Evolutionary conservation across 768 basidiomycete species (phyloP).

Genomic region (Tylopilus vinaceipallidus): DNA sequence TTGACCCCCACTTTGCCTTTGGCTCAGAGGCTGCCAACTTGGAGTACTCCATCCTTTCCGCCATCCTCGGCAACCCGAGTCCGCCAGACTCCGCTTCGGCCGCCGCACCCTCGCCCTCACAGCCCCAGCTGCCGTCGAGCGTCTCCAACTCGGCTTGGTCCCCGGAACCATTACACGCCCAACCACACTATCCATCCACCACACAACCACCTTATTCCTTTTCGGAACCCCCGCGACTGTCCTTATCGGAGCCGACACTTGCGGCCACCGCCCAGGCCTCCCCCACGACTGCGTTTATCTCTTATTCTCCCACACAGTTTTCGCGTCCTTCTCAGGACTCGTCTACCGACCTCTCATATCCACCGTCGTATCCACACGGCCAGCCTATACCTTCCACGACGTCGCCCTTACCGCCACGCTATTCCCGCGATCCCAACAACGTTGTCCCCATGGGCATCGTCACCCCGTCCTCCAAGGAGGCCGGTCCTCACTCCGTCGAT

Average conservation of each 20-base stretch:
- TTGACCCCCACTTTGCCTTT: conserved; percentile 65
- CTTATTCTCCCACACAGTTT: conserved; percentile 32
- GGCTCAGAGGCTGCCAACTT: conserved; percentile 90
- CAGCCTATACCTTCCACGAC: conserved; percentile 27
- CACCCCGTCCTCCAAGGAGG: conserved; percentile 26
- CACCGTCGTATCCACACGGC: conserved; percentile 23
- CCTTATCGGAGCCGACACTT: conserved; percentile 34
- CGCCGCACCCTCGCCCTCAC: conserved; percentile 29
- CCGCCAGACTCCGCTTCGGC: conserved; percentile 35
- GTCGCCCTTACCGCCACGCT: conserved; percentile 39
- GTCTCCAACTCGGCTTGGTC: conserved; percentile 38
- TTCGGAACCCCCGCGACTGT: conserved; percentile 29
- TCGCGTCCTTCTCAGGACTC: conserved; percentile 32
- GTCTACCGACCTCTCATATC: conserved; percentile 41
- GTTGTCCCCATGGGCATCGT: conserved; percentile 38
- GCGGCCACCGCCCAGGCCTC: conserved; percentile 26
- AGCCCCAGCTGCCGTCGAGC: conserved; percentile 19
- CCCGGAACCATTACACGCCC: conserved; percentile 33
- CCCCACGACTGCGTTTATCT: conserved; percentile 29
- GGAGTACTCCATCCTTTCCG: conserved; percentile 92
- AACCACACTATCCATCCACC: conserved; percentile 28
- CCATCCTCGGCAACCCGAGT: conserved; percentile 82
- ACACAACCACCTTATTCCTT: conserved; percentile 23
- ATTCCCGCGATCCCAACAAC: conserved; percentile 46
- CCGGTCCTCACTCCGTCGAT: conserved; percentile 26